Percentiles rank a stretch among this genome's conserved stretches.
Evolutionary conservation across 2,329 filamentous ascomycete species (phyloP).

Genomic region (Alternaria sp.): DNA sequence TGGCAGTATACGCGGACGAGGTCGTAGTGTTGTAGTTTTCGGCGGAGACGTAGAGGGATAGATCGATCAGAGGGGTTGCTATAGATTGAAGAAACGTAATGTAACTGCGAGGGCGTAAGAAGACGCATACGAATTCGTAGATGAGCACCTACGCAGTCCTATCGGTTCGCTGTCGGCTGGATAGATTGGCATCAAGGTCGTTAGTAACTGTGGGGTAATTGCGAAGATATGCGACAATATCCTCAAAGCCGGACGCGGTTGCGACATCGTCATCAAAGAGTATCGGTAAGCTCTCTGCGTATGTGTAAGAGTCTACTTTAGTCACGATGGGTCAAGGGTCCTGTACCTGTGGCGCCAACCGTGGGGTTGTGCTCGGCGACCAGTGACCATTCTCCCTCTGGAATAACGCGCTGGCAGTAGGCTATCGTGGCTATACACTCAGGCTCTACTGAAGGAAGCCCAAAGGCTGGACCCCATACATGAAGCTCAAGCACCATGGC

Average conservation of each 20-base stretch:
- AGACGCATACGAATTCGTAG: background rate
- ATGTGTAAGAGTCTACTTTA: constrained; percentile 6
- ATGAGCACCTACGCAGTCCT: constrained; percentile 51
- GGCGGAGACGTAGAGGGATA: constrained; percentile 88
- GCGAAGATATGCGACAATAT: constrained; percentile 67
- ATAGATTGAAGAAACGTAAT: constrained; percentile 76
- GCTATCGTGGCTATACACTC: constrained; percentile 87
- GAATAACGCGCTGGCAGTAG: constrained; percentile 72
- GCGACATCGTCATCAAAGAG: constrained; percentile 62
- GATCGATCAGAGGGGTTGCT: constrained; percentile 80
- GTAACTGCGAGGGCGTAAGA: constrained; percentile 39
- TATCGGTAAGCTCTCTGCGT: constrained; percentile 64
- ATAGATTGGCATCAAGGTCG: constrained; percentile 44
- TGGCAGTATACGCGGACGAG: constrained; percentile 78
- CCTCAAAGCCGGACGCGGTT: constrained; percentile 68
- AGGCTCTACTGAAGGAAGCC: constrained; percentile 86
- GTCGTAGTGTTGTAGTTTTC: constrained; percentile 84
- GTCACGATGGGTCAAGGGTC: constrained; percentile 1
- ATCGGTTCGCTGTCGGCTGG: constrained; percentile 48
- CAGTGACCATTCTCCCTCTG: constrained; percentile 57
- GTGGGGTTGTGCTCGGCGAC: constrained; percentile 66
- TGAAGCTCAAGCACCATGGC: constrained; percentile 74
- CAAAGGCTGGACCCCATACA: constrained; percentile 89
- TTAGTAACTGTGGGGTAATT: constrained; percentile 36
- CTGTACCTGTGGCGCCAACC: constrained; percentile 67